A percentile compares a stretch with the other conserved stretches of the same genome.
Evolutionary conservation across 129 eudicot genomes (phyloP).

Genomic region (Logfia minima): DNA sequence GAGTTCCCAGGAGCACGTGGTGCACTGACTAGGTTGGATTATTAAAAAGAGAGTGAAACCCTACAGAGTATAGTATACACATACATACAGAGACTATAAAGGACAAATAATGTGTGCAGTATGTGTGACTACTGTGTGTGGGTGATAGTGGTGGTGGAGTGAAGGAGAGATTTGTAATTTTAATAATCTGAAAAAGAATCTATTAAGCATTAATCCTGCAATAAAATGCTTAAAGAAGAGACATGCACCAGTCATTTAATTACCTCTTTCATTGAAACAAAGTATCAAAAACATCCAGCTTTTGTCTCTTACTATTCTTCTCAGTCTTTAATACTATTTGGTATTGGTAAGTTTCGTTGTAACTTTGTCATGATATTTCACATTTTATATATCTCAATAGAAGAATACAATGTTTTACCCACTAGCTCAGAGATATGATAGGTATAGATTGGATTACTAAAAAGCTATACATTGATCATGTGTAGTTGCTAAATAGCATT

Average conservation of each 20-base stretch:
- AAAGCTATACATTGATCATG: too few relatives aligned
- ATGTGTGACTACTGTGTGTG: neutral
- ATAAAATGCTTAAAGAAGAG: slow-evolving; percentile 21
- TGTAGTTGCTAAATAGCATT: too few relatives aligned
- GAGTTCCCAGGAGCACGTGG: slow-evolving; percentile 84
- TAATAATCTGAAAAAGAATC: slow-evolving; percentile 25
- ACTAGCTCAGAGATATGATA: too few relatives aligned
- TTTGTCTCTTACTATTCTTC: neutral
- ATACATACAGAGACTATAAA: neutral
- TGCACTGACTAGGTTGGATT: slow-evolving; percentile 48
- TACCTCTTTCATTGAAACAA: neutral
- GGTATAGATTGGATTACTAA: too few relatives aligned
- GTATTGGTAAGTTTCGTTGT: too few relatives aligned
- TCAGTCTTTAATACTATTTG: neutral
- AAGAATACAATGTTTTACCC: too few relatives aligned
- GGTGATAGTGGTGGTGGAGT: slow-evolving; percentile 9
- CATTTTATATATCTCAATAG: neutral
- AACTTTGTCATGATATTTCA: neutral
- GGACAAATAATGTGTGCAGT: slow-evolving; percentile 40
- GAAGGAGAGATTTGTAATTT: slow-evolving; percentile 8
- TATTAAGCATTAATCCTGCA: slow-evolving; percentile 16
- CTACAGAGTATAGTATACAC: slow-evolving; percentile 7
- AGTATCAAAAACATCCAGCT: neutral
- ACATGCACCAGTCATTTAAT: neutral
- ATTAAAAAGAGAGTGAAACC: slow-evolving; percentile 36